A percentile compares a stretch with the other conserved stretches of the same genome.
These are phyloP conservation scores for Ganoderma lingzhi DNA, from an alignment of 1,284 basidiomycete genomes.

Conservation along the genomic window DNA sequence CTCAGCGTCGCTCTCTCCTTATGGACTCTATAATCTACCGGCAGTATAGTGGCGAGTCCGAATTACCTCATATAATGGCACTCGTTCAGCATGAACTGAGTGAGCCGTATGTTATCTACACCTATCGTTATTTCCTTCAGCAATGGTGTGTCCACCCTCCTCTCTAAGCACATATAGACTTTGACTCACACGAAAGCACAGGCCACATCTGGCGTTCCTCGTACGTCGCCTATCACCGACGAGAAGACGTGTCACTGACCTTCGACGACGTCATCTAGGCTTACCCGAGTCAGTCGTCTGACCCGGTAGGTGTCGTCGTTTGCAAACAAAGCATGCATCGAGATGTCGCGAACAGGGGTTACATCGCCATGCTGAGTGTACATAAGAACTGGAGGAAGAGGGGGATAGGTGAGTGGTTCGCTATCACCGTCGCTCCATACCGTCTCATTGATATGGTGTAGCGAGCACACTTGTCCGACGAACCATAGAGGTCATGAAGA, in stretches of 20 bases:
- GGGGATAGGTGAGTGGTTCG: constrained; percentile 83
- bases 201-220: constrained; percentile 94
- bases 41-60: constrained; percentile 78
- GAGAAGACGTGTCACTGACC: constrained; percentile 17
- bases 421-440: constrained; percentile 14
- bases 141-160: constrained; percentile 74
- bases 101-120: constrained; percentile 96
- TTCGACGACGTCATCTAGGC: constrained; percentile 50
- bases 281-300: constrained; percentile 61
- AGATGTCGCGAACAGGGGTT: constrained; percentile 84
- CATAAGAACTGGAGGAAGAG: constrained; percentile 82
- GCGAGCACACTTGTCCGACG: constrained; percentile 82
- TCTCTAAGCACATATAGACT: background rate
- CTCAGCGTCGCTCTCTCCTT: constrained; percentile 16
- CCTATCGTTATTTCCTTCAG: constrained; percentile 93
- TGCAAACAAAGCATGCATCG: constrained; percentile 94
- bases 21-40: constrained; percentile 72
- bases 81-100: constrained; percentile 93
- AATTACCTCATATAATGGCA: constrained; percentile 83
- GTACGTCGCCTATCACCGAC: constrained; percentile 52
- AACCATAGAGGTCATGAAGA: constrained; percentile 84
- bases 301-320: constrained; percentile 90
- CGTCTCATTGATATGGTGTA: constrained; percentile 39
- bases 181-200: constrained; percentile 43
- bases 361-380: constrained; percentile 98